Evolutionary conservation across 1,284 basidiomycete species (phyloP).

Genomic region (Sanghuangporus weigelae): DNA sequence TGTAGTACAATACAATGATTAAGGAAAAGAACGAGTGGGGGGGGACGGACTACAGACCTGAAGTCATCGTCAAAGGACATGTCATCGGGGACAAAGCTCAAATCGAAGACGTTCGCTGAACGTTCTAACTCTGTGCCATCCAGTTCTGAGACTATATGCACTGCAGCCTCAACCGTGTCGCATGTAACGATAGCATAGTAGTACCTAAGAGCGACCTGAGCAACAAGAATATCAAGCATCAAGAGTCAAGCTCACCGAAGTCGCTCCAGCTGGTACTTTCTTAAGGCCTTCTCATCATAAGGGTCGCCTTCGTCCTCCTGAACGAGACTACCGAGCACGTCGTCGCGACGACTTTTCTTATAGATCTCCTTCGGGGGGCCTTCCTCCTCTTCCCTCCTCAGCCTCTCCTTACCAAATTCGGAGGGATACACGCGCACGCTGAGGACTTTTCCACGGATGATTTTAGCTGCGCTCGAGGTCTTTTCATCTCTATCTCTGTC

Average conservation of each 20-base stretch:
- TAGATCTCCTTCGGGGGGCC: conserved; percentile 91
- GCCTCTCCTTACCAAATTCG: conserved; percentile 87
- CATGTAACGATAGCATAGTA: conserved; percentile 96
- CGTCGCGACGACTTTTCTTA: conserved; percentile 39
- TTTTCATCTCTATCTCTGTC: conserved; percentile 20
- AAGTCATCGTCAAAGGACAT: conserved; percentile 86
- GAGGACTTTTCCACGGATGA: conserved; percentile 58
- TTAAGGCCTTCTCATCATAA: conserved; percentile 83
- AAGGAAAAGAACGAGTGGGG: conserved; percentile 1
- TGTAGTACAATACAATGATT: conserved; percentile 26
- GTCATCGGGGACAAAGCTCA: conserved; percentile 90
- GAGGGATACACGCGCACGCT: conserved; percentile 87
- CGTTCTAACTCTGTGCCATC: conserved; percentile 96
- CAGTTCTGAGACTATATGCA: conserved; percentile 81
- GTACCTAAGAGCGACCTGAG: conserved; percentile 52
- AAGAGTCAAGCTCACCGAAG: conserved; percentile 58
- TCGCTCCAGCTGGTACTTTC: conserved; percentile 92
- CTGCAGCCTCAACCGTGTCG: conserved; percentile 73
- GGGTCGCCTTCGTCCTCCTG: conserved; percentile 65
- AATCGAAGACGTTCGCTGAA: conserved; percentile 94
- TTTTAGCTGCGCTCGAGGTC: conserved; percentile 22
- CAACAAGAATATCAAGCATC: background rate
- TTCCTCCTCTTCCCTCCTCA: conserved; percentile 84
- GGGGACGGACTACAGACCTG: conserved; percentile 40
- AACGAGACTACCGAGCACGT: conserved; percentile 63